A percentile compares a stretch with the other conserved stretches of the same genome.
Evolutionary conservation across 2,329 filamentous ascomycete species (phyloP).

Genomic region (Talaromyces sp.): DNA sequence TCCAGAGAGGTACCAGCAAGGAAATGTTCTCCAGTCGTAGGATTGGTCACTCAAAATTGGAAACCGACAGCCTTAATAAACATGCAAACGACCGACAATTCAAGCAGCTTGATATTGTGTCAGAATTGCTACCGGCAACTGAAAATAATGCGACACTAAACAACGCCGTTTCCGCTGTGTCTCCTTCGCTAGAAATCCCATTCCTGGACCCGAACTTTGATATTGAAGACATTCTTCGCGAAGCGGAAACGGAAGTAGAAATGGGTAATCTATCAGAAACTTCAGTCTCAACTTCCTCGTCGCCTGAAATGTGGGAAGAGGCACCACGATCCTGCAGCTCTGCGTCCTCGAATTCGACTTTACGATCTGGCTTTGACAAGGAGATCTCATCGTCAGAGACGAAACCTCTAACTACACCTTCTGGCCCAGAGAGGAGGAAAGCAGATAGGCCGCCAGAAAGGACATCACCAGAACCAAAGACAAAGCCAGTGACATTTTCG

Average conservation of each 20-base stretch:
- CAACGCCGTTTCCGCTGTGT: constrained; percentile 18
- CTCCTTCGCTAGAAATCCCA: constrained; percentile 17
- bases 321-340: constrained; percentile 1
- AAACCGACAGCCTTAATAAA: background rate
- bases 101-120: background rate
- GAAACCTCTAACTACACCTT: constrained; percentile 4
- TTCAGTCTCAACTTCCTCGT: constrained; percentile 24
- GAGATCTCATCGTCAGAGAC: background rate
- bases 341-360: constrained; percentile 5
- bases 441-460: constrained; percentile 17
- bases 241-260: background rate
- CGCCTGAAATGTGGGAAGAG: constrained; percentile 10
- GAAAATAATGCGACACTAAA: constrained; percentile 21
- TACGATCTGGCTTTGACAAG: background rate
- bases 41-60: background rate
- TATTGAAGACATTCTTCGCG: constrained; percentile 1
- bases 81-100: constrained; percentile 6
- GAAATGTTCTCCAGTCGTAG: background rate
- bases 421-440: constrained; percentile 21
- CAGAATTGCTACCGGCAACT: background rate
- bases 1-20: constrained; percentile 1
- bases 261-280: background rate
- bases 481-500: background rate
- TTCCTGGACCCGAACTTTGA: constrained; percentile 12
- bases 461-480: background rate